Evolutionary conservation across 768 basidiomycete species (phyloP).

Genomic region (Suillus plorans): DNA sequence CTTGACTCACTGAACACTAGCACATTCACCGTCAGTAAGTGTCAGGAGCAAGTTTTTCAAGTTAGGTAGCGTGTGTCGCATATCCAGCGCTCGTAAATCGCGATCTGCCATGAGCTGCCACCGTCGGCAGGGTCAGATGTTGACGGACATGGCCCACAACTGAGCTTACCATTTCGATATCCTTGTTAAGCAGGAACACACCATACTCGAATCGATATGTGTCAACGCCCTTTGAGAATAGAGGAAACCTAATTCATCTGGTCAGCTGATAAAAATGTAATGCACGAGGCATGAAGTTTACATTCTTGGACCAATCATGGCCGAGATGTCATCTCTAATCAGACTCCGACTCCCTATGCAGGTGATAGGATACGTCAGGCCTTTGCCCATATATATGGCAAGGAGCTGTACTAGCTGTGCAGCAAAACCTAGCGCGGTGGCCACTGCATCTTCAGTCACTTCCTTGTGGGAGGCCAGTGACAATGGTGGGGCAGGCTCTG

Average conservation of each 20-base stretch:
- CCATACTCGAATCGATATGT: constrained; percentile 97
- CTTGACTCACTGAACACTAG: constrained; percentile 43
- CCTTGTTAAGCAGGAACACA: constrained; percentile 94
- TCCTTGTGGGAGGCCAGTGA: constrained; percentile 61
- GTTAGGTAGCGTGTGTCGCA: constrained; percentile 95
- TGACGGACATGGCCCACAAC: neutral
- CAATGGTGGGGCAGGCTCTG: constrained; percentile 85
- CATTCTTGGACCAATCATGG: constrained; percentile 95
- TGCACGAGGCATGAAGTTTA: constrained; percentile 40
- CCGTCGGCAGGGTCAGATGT: constrained; percentile 8
- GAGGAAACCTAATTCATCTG: constrained; percentile 70
- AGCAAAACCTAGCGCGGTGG: constrained; percentile 88
- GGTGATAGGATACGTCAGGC: constrained; percentile 85
- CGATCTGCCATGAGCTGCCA: constrained; percentile 85
- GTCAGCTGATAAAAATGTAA: constrained; percentile 13
- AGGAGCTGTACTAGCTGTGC: constrained; percentile 85
- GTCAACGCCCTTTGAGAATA: constrained; percentile 94
- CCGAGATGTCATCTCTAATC: constrained; percentile 89
- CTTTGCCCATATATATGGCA: constrained; percentile 72
- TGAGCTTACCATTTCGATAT: constrained; percentile 82
- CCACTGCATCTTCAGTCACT: constrained; percentile 82
- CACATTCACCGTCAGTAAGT: constrained; percentile 68
- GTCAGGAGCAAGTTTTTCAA: constrained; percentile 91
- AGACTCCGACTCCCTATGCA: constrained; percentile 89
- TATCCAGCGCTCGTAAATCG: constrained; percentile 86